Evolutionary conservation across 1,139 yeast genomes (phyloP).

Genomic region (Spathaspora sp.): DNA sequence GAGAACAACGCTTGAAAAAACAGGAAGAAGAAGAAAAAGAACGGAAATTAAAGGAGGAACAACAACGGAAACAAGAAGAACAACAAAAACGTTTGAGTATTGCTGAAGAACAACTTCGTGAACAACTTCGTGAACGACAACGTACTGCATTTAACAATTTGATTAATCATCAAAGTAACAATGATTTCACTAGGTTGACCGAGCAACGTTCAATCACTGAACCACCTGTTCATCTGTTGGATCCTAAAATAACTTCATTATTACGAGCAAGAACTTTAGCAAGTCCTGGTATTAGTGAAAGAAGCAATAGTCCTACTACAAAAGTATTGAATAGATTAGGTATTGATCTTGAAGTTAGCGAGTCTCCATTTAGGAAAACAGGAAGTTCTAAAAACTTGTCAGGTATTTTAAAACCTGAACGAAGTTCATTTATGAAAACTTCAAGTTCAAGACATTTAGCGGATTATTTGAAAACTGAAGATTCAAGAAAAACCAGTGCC

Average conservation of each 20-base stretch:
- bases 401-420: background rate
- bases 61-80: constrained; percentile 1
- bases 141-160: constrained; percentile 31
- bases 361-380: constrained; percentile 23
- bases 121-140: constrained; percentile 31
- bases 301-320: constrained; percentile 20
- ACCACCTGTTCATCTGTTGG: constrained; percentile 30
- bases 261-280: constrained; percentile 41
- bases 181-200: constrained; percentile 26
- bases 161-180: constrained; percentile 27
- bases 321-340: constrained; percentile 47
- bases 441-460: constrained; percentile 48
- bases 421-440: constrained; percentile 32
- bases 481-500: constrained; percentile 1
- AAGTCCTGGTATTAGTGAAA: constrained; percentile 15
- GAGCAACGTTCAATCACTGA: constrained; percentile 23
- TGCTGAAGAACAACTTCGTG: constrained; percentile 20
- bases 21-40: constrained; percentile 17
- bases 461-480: constrained; percentile 16
- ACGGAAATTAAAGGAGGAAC: constrained; percentile 10
- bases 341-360: constrained; percentile 28
- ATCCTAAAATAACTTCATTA: constrained; percentile 37
- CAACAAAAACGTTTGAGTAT: constrained; percentile 12
- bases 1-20: constrained; percentile 23
- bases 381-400: constrained; percentile 10